Evolutionary conservation across 352 stramenopile genomes (phyloP).

Genomic region (Globisporangium paroecandrum): DNA sequence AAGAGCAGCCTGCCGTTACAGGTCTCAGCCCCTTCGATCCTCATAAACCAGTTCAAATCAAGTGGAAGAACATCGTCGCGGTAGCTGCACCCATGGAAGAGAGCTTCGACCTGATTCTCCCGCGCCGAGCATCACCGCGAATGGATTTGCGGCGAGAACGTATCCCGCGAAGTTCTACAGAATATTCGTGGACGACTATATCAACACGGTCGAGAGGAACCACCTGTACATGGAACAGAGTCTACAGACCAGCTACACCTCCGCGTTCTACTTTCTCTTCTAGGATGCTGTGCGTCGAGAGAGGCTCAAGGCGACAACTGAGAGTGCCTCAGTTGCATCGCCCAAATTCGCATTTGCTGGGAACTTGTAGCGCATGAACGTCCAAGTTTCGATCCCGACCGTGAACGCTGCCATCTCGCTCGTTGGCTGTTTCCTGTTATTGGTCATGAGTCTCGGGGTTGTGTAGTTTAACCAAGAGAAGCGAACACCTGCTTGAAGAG

Average conservation of each 20-base stretch:
- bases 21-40: neutral
- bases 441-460: neutral
- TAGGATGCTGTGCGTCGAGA: conserved; percentile 23
- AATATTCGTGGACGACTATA: conserved; percentile 9
- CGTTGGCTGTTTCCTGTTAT: neutral
- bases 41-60: neutral
- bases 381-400: neutral
- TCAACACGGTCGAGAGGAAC: conserved; percentile 26
- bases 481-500: conserved; percentile 2
- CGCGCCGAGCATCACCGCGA: neutral
- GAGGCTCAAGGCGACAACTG: neutral
- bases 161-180: neutral
- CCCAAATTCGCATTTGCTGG: neutral
- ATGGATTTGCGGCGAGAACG: neutral
- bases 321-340: neutral
- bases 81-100: neutral
- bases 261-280: conserved; percentile 34
- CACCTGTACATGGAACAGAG: conserved; percentile 40
- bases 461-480: neutral
- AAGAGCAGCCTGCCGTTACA: neutral
- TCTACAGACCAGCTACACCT: conserved; percentile 33
- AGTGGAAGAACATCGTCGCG: conserved; percentile 15
- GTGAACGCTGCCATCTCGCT: neutral
- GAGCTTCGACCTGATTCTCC: conserved; percentile 5
- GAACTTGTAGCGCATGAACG: neutral